Evolutionary conservation across 257 asterid genomes (phyloP), one percentile per base, ranked within the genome.

Genomic region (Cynanchum wilfordii): DNA sequence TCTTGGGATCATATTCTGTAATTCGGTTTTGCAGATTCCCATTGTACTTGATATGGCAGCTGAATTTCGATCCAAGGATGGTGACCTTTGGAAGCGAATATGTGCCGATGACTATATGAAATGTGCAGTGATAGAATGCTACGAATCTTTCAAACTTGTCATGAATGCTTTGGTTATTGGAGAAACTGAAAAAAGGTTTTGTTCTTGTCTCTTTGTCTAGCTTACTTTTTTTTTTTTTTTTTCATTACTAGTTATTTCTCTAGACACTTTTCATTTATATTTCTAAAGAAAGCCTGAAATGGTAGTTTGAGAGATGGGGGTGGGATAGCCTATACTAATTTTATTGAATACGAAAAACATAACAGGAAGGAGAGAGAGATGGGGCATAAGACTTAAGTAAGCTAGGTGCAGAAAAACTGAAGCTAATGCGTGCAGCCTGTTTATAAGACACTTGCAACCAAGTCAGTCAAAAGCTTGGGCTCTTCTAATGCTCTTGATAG

Each of bases 1-100:
- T 50, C 65, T 77, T 66, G 30, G 60, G 51, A 63, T 77, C 16
- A 40, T 62, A 62, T 71, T 80, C 59, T 76, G 84, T 86, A 54
- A 60, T 77, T 70, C 77, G 12, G 75, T 49, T 80, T 83, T 82
- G 84, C 87, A 95, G 99, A 92, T 95, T 68, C 99, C 97, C 65
- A 76, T 95, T 78, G 99, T 97, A 59, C 81, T 95, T 79, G 97
- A 95, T 82, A 92, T 95, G 96, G 98, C 99, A 59, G 91, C 88
- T 83, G 96, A 95, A 77, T 92, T 91, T 82, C 91, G 88, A 64
- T 77, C 85, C n/a, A 95, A 86, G 81, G 98, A 95, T 77, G 95
- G 89, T 72, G 96, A 90, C 80, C 98, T 95, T 63, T 95, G 99
- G 99, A 95, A 75, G 85, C 89, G 93, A 63, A 91, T 95, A 77